Percentiles rank a stretch among this genome's conserved stretches.
phyloP scores from a whole-genome alignment of 2,329 filamentous ascomycete genomes.

The Paecilomyces fulvus region DNA sequence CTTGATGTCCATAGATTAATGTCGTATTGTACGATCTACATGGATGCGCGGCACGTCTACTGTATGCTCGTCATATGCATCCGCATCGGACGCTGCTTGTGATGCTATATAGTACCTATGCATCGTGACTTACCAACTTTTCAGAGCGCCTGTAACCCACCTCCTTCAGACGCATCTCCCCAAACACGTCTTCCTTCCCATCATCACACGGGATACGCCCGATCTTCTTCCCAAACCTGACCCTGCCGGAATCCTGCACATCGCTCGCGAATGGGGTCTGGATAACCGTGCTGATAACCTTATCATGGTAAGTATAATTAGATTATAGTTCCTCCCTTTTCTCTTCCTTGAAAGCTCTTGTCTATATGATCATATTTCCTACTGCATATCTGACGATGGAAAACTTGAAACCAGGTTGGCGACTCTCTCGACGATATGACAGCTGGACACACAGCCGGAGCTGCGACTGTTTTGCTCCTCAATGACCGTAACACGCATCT shows the following conservation, averaged over 20 bases:
- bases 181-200: constrained; percentile 60
- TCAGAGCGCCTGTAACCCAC: constrained; percentile 34
- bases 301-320: constrained; percentile 24
- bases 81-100: too few species aligned
- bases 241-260: constrained; percentile 80
- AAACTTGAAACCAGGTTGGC: constrained; percentile 40
- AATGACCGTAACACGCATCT: constrained; percentile 73
- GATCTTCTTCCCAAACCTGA: constrained; percentile 63
- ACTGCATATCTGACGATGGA: not conserved
- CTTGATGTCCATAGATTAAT: not conserved
- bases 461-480: constrained; percentile 78
- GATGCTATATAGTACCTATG: not conserved
- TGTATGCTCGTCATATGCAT: not conserved
- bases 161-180: constrained; percentile 62
- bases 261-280: constrained; percentile 68
- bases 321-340: not conserved
- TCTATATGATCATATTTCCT: not conserved
- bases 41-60: not conserved
- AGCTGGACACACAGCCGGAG: constrained; percentile 72
- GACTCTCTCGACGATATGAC: constrained; percentile 91
- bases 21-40: not conserved
- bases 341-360: not conserved
- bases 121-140: not conserved
- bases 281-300: constrained; percentile 35
- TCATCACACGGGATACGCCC: constrained; percentile 76